These are phyloP conservation scores for Phytopythium litorale DNA, from an alignment of 352 stramenopile genomes.

Conservation along the genomic window DNA sequence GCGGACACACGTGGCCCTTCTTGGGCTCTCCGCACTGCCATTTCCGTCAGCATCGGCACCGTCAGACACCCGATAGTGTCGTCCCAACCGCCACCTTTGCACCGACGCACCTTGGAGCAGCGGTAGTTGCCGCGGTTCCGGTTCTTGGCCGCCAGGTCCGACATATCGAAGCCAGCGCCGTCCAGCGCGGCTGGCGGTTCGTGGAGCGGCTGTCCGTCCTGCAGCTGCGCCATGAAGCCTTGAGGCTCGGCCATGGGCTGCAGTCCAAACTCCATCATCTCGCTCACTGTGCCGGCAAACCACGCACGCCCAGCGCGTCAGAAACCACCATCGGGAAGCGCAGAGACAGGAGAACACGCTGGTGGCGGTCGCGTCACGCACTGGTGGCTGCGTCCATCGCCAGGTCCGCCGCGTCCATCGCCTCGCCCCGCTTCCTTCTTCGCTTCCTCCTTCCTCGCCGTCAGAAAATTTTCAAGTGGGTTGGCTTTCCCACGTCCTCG, in stretches of 20 bases:
- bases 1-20: constrained; percentile 85
- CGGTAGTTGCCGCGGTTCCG: constrained; percentile 85
- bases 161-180: constrained; percentile 25
- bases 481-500: neutral
- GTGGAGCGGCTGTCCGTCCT: constrained; percentile 29
- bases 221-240: constrained; percentile 55
- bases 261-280: constrained; percentile 58
- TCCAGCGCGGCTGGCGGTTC: constrained; percentile 16
- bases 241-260: constrained; percentile 32
- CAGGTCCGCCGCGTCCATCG: constrained; percentile 3
- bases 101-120: constrained; percentile 65
- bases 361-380: constrained; percentile 7
- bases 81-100: neutral
- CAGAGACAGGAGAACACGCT: neutral
- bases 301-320: neutral
- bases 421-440: neutral
- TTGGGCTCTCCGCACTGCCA: constrained; percentile 77
- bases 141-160: constrained; percentile 54
- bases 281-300: constrained; percentile 17
- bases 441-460: neutral
- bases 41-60: neutral
- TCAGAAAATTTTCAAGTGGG: neutral
- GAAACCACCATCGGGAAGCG: neutral
- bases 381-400: constrained; percentile 17
- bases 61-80: neutral